Percentiles rank a stretch among this genome's conserved stretches.
phyloP scores from a whole-genome alignment of 352 stramenopile species.

The Globisporangium splendens region DNA sequence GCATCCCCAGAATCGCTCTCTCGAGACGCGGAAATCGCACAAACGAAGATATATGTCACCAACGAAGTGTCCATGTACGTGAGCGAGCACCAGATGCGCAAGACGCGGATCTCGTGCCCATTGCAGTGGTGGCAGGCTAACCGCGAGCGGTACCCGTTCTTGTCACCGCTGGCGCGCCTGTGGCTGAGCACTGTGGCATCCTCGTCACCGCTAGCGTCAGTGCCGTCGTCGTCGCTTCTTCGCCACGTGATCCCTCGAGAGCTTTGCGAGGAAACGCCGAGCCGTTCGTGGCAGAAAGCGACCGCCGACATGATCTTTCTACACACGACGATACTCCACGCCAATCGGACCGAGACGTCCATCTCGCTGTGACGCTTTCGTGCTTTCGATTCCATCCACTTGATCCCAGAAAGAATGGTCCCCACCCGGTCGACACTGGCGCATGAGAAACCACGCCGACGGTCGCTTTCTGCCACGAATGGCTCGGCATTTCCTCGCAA shows the following conservation, averaged over 20 bases:
- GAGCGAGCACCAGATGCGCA: conserved; percentile 39
- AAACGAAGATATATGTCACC: conserved; percentile 27
- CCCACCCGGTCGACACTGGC: too few species aligned
- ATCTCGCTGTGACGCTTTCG: conserved; percentile 16
- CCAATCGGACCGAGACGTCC: conserved; percentile 7
- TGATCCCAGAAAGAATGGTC: too few species aligned
- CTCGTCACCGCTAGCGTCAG: background rate
- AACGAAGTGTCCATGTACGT: conserved; percentile 42
- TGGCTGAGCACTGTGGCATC: conserved; percentile 32
- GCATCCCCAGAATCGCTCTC: conserved; percentile 19
- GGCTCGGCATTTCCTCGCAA: too few species aligned
- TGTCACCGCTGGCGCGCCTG: conserved; percentile 31
- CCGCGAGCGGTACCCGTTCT: conserved; percentile 36
- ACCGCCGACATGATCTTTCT: conserved; percentile 21
- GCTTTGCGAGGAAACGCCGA: conserved; percentile 5
- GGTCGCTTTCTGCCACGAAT: too few species aligned
- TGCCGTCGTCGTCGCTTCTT: background rate
- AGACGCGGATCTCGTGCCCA: conserved; percentile 34
- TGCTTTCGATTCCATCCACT: background rate
- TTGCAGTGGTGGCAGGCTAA: conserved; percentile 45
- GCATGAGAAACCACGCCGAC: too few species aligned
- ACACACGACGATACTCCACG: conserved; percentile 10
- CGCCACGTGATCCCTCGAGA: conserved; percentile 6
- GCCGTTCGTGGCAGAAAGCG: conserved; percentile 1
- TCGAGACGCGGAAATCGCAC: conserved; percentile 35